Conservation (phyloP, 2,329 filamentous ascomycete genomes). For the Zelopaecilomyces penicillatus region DNA sequence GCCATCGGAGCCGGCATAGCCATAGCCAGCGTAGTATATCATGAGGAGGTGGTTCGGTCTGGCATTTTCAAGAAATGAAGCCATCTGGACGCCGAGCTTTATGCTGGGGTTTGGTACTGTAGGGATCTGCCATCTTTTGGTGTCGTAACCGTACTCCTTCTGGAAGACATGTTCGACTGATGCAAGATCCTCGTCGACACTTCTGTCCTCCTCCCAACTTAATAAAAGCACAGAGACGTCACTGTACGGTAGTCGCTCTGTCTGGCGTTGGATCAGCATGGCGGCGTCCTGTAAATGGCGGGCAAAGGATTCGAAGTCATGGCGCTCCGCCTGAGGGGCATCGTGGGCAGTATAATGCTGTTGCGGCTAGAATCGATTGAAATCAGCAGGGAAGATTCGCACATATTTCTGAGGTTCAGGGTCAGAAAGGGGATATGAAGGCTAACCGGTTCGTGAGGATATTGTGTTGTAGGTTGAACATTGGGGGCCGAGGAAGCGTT, state of each 20-base stretch:
- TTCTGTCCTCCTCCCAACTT: conserved; percentile 53
- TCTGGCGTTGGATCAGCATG: conserved; percentile 57
- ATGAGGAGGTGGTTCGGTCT: conserved; percentile 52
- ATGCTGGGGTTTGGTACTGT: conserved; percentile 49
- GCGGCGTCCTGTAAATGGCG: conserved; percentile 60
- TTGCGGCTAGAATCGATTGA: conserved; percentile 14
- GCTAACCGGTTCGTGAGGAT: conserved; percentile 28
- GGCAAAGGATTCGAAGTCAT: conserved; percentile 59
- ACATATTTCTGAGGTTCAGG: conserved; percentile 4
- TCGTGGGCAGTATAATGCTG: conserved; percentile 32
- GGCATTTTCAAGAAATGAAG: conserved; percentile 50
- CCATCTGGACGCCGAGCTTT: conserved; percentile 53
- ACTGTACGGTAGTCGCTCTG: conserved; percentile 48
- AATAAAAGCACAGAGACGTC: conserved; percentile 53
- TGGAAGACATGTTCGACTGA: conserved; percentile 50
- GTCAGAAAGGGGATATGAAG: conserved; percentile 7
- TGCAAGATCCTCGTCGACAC: conserved; percentile 43
- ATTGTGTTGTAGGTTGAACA: conserved; percentile 21
- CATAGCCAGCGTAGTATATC: conserved; percentile 56
- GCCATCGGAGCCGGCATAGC: conserved; percentile 49
- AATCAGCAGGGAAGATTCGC: neutral
- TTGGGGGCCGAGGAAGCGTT: conserved; percentile 22
- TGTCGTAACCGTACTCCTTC: conserved; percentile 52
- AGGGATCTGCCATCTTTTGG: conserved; percentile 53
- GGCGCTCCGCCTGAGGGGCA: conserved; percentile 37